Conservation (phyloP, 192 early-diverging fungal species). For the Glomus cerebriforme region DNA sequence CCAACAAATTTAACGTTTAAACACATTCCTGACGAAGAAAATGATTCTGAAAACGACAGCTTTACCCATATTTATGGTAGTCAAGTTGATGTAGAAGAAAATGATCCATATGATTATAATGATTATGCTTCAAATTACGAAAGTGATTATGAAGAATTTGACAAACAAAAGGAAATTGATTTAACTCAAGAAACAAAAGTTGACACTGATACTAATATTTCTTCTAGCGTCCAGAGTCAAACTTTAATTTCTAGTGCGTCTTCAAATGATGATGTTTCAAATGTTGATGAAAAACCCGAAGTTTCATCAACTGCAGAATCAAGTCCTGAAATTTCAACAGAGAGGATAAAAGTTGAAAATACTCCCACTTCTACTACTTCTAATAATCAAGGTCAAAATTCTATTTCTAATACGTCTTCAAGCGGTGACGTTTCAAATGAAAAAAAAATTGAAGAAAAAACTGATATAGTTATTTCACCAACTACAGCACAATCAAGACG, state of each 20-base stretch:
- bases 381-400: background rate
- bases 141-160: background rate
- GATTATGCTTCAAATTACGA: constrained; percentile 3
- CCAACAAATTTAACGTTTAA: background rate
- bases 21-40: background rate
- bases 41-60: background rate
- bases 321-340: background rate
- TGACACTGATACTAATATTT: background rate
- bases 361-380: background rate
- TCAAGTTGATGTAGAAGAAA: constrained; percentile 5
- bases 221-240: background rate
- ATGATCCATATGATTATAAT: background rate
- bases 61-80: background rate
- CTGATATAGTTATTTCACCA: background rate
- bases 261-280: background rate
- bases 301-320: background rate
- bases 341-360: background rate
- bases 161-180: background rate
- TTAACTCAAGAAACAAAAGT: background rate
- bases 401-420: background rate
- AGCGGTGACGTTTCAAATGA: background rate
- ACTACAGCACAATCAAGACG: background rate
- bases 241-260: background rate
- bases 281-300: background rate
- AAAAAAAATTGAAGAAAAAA: background rate